These are phyloP conservation scores for Nicotiana noctiflora DNA, from an alignment of 257 asterid genomes.

Conservation along the genomic window DNA sequence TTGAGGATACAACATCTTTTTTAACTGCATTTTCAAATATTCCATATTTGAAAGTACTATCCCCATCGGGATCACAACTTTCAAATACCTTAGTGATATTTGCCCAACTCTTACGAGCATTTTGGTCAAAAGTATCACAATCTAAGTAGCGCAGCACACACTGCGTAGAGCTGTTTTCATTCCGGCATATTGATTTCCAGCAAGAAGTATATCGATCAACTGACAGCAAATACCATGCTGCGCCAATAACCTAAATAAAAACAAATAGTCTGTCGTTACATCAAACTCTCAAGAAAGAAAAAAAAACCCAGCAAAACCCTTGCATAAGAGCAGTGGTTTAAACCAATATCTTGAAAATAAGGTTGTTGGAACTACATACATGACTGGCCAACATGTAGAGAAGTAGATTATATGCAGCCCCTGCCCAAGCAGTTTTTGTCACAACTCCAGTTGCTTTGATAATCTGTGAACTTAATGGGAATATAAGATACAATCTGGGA, in stretches of 20 bases:
- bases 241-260: slow-evolving; percentile 67
- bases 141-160: slow-evolving; percentile 59
- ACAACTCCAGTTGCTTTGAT: slow-evolving; percentile 95
- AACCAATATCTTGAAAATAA: background rate
- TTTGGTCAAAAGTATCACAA: slow-evolving; percentile 29
- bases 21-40: slow-evolving; percentile 72
- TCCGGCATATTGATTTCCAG: slow-evolving; percentile 76
- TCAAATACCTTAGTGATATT: slow-evolving; percentile 51
- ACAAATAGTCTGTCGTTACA: background rate
- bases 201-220: slow-evolving; percentile 85
- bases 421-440: slow-evolving; percentile 99
- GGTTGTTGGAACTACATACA: slow-evolving; percentile 41
- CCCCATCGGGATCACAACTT: slow-evolving; percentile 56
- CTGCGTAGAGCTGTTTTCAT: slow-evolving; percentile 40
- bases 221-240: slow-evolving; percentile 89
- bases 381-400: slow-evolving; percentile 97
- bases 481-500: slow-evolving; percentile 92
- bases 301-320: background rate
- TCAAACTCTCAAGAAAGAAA: background rate
- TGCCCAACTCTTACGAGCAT: slow-evolving; percentile 46
- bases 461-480: slow-evolving; percentile 89
- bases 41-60: slow-evolving; percentile 59
- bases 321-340: background rate
- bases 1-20: slow-evolving; percentile 73
- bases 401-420: slow-evolving; percentile 91